A percentile compares a stretch with the other conserved stretches of the same genome.
These are phyloP conservation scores for Psilocybe sp. DNA, from an alignment of 768 basidiomycete genomes.

Conservation along the genomic window DNA sequence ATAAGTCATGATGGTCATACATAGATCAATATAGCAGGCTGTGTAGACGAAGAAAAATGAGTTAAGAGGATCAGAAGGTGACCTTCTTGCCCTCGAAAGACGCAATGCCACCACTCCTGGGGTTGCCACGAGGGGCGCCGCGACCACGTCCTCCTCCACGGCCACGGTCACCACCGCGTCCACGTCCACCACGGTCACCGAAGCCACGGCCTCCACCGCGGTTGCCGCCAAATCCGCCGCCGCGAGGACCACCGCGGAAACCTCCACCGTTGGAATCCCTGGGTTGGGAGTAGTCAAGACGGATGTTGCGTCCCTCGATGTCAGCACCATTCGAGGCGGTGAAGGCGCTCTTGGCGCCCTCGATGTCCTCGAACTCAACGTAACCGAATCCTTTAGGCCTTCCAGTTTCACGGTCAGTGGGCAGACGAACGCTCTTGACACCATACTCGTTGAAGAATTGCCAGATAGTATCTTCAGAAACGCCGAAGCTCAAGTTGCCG, in stretches of 20 bases:
- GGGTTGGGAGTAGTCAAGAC: conserved; percentile 87
- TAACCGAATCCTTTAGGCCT: conserved; percentile 95
- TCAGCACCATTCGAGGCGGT: conserved; percentile 67
- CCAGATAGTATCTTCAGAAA: conserved; percentile 85
- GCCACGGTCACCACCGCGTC: conserved; percentile 23
- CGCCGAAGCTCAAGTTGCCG: conserved; percentile 82
- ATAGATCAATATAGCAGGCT: not conserved
- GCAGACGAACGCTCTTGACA: conserved; percentile 84
- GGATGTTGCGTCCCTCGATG: conserved; percentile 75
- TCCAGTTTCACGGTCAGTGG: conserved; percentile 90
- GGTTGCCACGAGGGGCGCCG: conserved; percentile 34
- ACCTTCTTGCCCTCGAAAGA: conserved; percentile 67
- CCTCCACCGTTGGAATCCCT: conserved; percentile 60
- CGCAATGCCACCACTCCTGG: conserved; percentile 64
- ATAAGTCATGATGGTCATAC: too few relatives aligned
- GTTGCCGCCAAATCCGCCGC: conserved; percentile 40
- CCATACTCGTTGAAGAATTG: conserved; percentile 87
- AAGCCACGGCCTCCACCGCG: conserved; percentile 45
- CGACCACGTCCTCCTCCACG: conserved; percentile 30
- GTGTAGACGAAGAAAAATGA: conserved; percentile 4
- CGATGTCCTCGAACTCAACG: conserved; percentile 86
- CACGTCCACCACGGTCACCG: conserved; percentile 36
- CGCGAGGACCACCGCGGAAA: conserved; percentile 38
- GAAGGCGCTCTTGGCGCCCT: conserved; percentile 77
- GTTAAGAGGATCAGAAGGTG: conserved; percentile 42